phyloP scores from a whole-genome alignment of 306 rosid genomes.

The Comarum palustre region DNA sequence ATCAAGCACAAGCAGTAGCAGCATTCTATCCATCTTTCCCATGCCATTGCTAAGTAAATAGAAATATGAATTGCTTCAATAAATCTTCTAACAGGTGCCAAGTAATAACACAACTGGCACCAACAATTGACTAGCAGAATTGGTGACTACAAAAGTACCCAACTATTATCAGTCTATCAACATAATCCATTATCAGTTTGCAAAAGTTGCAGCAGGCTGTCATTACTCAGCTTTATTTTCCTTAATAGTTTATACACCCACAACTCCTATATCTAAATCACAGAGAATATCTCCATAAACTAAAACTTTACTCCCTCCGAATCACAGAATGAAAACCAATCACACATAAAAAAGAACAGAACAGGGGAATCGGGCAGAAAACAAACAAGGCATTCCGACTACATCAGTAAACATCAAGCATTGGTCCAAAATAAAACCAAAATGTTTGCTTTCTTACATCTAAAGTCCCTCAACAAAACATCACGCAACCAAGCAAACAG shows the following conservation, averaged over 20 bases:
- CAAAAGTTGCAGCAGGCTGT: not conserved
- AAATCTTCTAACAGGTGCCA: not conserved
- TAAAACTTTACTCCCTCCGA: not conserved
- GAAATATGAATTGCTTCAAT: not conserved
- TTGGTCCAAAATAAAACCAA: too few species aligned
- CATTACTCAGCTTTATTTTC: not conserved
- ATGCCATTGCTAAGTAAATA: not conserved
- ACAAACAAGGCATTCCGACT: too few species aligned
- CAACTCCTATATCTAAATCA: not conserved
- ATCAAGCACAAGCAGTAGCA: not conserved
- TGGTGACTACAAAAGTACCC: not conserved
- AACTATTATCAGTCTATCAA: not conserved
- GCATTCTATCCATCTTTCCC: not conserved
- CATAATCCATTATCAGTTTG: not conserved
- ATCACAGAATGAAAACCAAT: not conserved
- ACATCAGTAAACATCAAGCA: too few species aligned
- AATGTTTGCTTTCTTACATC: too few species aligned
- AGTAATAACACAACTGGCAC: not conserved
- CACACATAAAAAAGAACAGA: not conserved
- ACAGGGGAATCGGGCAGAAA: not conserved
- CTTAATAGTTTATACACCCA: not conserved
- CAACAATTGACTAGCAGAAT: conserved; percentile 1
- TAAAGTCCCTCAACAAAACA: too few species aligned
- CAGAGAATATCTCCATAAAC: not conserved
- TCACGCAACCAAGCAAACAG: not conserved